A percentile compares a stretch with the other conserved stretches of the same genome.
Conservation (phyloP, 2,329 filamentous ascomycete species). For the Penicillium paneum region DNA sequence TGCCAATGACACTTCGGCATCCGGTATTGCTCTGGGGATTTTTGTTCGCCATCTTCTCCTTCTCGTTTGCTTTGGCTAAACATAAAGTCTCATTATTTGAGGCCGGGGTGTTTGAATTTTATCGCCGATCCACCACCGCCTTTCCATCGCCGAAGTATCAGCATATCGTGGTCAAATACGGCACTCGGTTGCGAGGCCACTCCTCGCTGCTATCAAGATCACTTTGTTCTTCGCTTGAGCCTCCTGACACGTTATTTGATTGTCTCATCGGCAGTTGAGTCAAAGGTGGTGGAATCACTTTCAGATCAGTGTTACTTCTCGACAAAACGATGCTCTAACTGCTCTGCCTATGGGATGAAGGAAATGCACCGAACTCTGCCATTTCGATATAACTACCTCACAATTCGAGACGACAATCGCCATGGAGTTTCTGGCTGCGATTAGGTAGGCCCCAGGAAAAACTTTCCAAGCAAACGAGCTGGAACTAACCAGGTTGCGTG, state of each 20-base stretch:
- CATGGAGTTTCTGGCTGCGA: conserved; percentile 44
- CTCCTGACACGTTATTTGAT: background rate
- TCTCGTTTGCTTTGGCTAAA: background rate
- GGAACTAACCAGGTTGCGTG: conserved; percentile 10
- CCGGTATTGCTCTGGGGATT: conserved; percentile 15
- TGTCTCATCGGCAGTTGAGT: background rate
- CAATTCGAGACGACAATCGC: conserved; percentile 10
- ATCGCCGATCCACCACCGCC: background rate
- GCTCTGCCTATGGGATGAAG: conserved; percentile 7
- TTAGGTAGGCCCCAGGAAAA: conserved; percentile 34
- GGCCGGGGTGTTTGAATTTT: background rate
- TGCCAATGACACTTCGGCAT: conserved; percentile 12
- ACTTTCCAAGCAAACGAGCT: background rate
- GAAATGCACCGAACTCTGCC: conserved; percentile 17
- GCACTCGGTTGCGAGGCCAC: background rate
- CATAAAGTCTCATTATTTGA: background rate
- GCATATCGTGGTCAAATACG: background rate
- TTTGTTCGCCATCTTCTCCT: conserved; percentile 4
- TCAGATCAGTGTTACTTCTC: background rate
- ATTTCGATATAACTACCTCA: conserved; percentile 4
- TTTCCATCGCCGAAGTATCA: background rate
- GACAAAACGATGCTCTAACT: conserved; percentile 4
- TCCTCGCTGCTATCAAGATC: background rate
- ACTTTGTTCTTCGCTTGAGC: background rate
- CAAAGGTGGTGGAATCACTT: background rate